These are phyloP conservation scores for Moniliophthora roreri DNA, from an alignment of 1,284 basidiomycete species.

Conservation along the genomic window DNA sequence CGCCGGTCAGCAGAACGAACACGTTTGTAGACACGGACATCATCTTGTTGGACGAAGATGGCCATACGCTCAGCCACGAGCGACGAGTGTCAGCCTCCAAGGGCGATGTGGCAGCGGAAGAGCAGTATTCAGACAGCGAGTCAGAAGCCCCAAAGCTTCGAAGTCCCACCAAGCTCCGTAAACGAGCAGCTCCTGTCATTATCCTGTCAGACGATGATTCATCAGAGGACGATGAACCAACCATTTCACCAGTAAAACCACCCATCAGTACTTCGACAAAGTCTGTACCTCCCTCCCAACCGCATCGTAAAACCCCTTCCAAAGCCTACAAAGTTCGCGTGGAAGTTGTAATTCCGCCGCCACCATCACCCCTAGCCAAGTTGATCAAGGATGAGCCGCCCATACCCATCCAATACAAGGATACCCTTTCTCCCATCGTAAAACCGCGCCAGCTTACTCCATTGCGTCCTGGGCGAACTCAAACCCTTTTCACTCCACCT, in stretches of 20 bases:
- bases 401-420: constrained; percentile 12
- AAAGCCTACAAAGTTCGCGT: constrained; percentile 14
- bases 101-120: not conserved
- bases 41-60: constrained; percentile 57
- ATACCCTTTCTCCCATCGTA: constrained; percentile 29
- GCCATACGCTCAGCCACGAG: constrained; percentile 57
- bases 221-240: constrained; percentile 26
- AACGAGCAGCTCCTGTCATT: constrained; percentile 27
- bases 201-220: constrained; percentile 45
- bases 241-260: constrained; percentile 10
- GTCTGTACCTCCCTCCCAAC: constrained; percentile 6
- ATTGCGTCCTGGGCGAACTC: constrained; percentile 43
- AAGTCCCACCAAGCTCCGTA: constrained; percentile 17
- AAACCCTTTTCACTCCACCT: constrained; percentile 39
- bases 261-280: not conserved
- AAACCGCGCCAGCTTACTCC: constrained; percentile 66
- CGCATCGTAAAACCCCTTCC: constrained; percentile 16
- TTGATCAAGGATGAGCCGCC: constrained; percentile 5
- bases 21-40: constrained; percentile 65
- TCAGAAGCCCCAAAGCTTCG: not conserved
- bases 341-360: constrained; percentile 39
- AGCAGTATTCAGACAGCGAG: not conserved
- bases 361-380: constrained; percentile 23
- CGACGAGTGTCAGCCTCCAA: constrained; percentile 36
- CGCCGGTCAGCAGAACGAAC: constrained; percentile 34